Evolutionary conservation across 768 basidiomycete species (phyloP).

Genomic region (Boletus vermiculosoides): DNA sequence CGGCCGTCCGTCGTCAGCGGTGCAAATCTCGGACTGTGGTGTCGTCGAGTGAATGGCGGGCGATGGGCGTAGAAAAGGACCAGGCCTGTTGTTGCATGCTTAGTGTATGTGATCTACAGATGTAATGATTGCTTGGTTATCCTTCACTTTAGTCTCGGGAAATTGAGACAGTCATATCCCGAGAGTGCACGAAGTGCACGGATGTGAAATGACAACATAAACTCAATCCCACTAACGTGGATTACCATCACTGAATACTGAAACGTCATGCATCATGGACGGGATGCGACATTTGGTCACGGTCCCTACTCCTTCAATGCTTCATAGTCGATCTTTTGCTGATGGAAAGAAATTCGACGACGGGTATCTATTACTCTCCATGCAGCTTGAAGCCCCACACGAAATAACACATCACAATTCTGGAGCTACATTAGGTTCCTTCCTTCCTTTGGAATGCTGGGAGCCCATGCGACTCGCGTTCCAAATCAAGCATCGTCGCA

Average conservation of each 20-base stretch:
- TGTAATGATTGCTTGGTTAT: slow-evolving; percentile 6
- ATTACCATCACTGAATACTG: too few species aligned
- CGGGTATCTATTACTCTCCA: background rate
- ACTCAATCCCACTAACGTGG: too few species aligned
- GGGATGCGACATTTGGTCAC: too few species aligned
- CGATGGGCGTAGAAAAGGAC: background rate
- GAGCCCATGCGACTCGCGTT: slow-evolving; percentile 6
- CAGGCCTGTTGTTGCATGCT: background rate
- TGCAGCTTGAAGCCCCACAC: background rate
- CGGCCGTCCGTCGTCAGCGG: slow-evolving; percentile 32
- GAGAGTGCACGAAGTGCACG: too few species aligned
- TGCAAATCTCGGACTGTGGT: slow-evolving; percentile 60
- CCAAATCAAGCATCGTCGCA: slow-evolving; percentile 7
- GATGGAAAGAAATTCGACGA: background rate
- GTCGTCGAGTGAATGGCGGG: slow-evolving; percentile 32
- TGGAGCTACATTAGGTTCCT: too few species aligned
- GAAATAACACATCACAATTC: background rate
- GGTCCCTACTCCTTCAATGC: too few species aligned
- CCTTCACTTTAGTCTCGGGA: background rate
- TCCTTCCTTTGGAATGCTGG: background rate
- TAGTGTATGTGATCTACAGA: slow-evolving; percentile 1
- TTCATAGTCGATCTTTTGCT: background rate
- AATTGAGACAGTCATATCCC: background rate
- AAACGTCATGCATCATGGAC: too few species aligned
- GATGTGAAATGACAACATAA: too few species aligned